These are phyloP conservation scores for Pythium brachiatum DNA, from an alignment of 352 stramenopile species.

Conservation along the genomic window DNA sequence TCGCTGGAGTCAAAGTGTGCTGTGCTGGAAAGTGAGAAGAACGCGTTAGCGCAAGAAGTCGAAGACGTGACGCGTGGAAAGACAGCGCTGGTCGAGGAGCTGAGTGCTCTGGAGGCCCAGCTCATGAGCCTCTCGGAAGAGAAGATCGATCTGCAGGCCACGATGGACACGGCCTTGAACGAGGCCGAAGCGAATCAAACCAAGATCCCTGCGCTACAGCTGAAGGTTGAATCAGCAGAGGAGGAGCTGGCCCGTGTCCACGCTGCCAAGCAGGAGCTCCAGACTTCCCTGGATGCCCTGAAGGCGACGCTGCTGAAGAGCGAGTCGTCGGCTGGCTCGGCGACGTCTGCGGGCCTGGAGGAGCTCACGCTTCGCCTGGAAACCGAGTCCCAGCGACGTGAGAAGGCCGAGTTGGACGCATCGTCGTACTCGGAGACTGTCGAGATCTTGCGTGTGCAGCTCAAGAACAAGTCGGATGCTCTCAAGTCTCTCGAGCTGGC, in stretches of 20 bases:
- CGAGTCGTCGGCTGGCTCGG: not conserved
- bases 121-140: slow-evolving; percentile 22
- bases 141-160: slow-evolving; percentile 15
- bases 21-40: slow-evolving; percentile 1
- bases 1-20: slow-evolving; percentile 10
- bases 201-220: not conserved
- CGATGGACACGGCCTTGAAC: slow-evolving; percentile 5
- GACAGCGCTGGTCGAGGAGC: slow-evolving; percentile 22
- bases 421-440: slow-evolving; percentile 67
- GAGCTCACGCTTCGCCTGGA: slow-evolving; percentile 42
- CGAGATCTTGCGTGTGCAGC: slow-evolving; percentile 45
- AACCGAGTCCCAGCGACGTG: slow-evolving; percentile 30
- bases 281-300: not conserved
- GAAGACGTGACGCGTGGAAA: slow-evolving; percentile 1
- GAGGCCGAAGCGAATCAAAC: not conserved
- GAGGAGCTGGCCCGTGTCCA: not conserved
- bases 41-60: not conserved
- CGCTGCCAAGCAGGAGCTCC: slow-evolving; percentile 1
- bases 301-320: not conserved
- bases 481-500: slow-evolving; percentile 38
- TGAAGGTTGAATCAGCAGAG: not conserved
- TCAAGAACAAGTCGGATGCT: slow-evolving; percentile 46
- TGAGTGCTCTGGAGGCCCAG: slow-evolving; percentile 28
- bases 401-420: slow-evolving; percentile 57
- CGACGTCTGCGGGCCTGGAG: slow-evolving; percentile 8